Percentiles rank a stretch among this genome's conserved stretches.
Evolutionary conservation across 164 flowering plant genomes (phyloP).

Genomic region (Chloranthus sessilifolius): DNA sequence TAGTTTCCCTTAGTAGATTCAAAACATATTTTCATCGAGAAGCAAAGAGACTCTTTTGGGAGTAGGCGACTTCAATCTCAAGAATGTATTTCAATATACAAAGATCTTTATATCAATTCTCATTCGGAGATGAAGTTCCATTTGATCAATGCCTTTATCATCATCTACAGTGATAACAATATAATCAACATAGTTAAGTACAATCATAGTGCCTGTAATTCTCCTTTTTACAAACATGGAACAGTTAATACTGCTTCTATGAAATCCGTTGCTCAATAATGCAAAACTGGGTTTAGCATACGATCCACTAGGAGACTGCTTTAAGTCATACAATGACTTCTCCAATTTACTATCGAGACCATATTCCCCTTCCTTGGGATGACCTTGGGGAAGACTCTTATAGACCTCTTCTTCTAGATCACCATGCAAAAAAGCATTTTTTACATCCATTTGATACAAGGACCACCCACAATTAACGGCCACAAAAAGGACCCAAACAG

Average conservation of each 20-base stretch:
- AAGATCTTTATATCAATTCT: constrained; percentile 2
- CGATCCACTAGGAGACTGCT: constrained; percentile 1
- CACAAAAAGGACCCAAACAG: neutral
- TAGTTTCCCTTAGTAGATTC: neutral
- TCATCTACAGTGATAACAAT: neutral
- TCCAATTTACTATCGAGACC: neutral
- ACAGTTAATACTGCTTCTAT: neutral
- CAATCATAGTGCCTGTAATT: neutral
- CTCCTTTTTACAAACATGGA: neutral
- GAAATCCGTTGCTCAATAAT: neutral
- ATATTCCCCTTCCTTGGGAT: neutral
- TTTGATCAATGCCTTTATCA: neutral
- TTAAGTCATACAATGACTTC: neutral
- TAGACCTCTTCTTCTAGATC: too few relatives aligned
- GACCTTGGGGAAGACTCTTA: too few relatives aligned
- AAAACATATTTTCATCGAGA: neutral
- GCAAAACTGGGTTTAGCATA: neutral
- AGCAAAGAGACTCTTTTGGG: neutral
- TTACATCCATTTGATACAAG: too few relatives aligned
- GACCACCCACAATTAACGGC: neutral
- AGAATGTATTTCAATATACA: neutral
- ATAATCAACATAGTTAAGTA: constrained; percentile 1
- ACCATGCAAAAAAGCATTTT: too few relatives aligned
- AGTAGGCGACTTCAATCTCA: constrained; percentile 1
- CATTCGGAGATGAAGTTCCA: neutral